These are phyloP conservation scores for Backusella morwellensis DNA, from an alignment of 192 early-diverging fungal species.

Conservation along the genomic window DNA sequence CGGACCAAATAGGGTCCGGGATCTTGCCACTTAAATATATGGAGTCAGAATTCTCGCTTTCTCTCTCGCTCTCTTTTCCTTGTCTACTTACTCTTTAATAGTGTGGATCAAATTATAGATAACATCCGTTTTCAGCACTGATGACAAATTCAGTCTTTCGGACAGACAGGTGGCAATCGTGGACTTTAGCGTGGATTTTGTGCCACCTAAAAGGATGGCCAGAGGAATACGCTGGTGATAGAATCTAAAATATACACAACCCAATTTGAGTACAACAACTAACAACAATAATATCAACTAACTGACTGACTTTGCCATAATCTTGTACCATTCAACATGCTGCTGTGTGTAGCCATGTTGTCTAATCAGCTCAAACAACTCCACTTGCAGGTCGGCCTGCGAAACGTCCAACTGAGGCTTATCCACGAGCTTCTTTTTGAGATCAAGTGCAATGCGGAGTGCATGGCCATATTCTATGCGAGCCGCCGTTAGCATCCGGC, in stretches of 20 bases:
- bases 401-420: slow-evolving; percentile 13
- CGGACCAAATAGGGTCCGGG: slow-evolving; percentile 3
- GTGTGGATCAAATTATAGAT: slow-evolving; percentile 29
- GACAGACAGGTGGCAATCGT: slow-evolving; percentile 25
- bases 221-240: slow-evolving; percentile 32
- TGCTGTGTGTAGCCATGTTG: slow-evolving; percentile 18
- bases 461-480: slow-evolving; percentile 24
- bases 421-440: slow-evolving; percentile 27
- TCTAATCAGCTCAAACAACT: slow-evolving; percentile 22
- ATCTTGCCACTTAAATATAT: background rate
- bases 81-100: slow-evolving; percentile 24
- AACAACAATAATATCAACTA: no score
- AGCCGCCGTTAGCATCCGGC: slow-evolving; percentile 28
- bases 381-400: slow-evolving; percentile 14
- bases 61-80: background rate
- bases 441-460: slow-evolving; percentile 29
- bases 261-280: background rate
- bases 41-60: background rate
- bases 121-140: slow-evolving; percentile 25
- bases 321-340: slow-evolving; percentile 20
- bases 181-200: slow-evolving; percentile 16
- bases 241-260: slow-evolving; percentile 2
- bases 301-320: slow-evolving; percentile 15
- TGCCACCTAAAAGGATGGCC: slow-evolving; percentile 25
- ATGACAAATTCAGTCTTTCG: slow-evolving; percentile 29